These are phyloP conservation scores for Rhizopus microsporus DNA, from an alignment of 371 early-diverging fungal species.

Conservation along the genomic window DNA sequence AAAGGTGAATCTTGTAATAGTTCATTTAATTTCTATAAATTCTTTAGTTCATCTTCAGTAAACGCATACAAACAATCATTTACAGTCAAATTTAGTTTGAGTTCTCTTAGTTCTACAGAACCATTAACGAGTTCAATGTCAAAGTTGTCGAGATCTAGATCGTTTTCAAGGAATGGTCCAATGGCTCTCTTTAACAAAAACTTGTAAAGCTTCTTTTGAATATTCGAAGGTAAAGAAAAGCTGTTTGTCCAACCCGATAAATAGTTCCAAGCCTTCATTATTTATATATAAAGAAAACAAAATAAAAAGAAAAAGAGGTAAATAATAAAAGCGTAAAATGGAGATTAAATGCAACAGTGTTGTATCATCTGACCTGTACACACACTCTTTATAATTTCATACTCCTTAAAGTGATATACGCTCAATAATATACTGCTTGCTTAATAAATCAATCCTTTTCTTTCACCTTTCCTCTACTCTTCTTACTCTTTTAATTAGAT, in stretches of 20 bases:
- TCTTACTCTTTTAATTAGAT: no score
- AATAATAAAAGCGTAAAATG: background rate
- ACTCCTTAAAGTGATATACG: no score
- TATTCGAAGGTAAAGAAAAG: conserved; percentile 64
- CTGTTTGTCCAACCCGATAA: conserved; percentile 43
- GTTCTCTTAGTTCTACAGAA: conserved; percentile 73
- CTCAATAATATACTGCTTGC: no score
- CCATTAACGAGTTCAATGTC: conserved; percentile 89
- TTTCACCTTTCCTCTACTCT: no score
- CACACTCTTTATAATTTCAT: background rate
- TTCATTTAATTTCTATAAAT: conserved; percentile 69
- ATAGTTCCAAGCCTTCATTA: conserved; percentile 51
- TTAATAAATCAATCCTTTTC: no score
- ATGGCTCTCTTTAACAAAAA: conserved; percentile 82
- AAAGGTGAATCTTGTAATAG: conserved; percentile 69
- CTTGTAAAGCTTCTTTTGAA: conserved; percentile 85
- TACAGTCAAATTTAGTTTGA: conserved; percentile 80
- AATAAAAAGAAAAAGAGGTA: conserved; percentile 4
- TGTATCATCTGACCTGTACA: no score
- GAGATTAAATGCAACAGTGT: background rate
- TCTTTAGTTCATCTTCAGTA: background rate
- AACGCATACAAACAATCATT: conserved; percentile 9
- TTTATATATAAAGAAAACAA: background rate
- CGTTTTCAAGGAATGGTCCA: conserved; percentile 81
- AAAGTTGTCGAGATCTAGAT: conserved; percentile 80